Percentiles rank a stretch among this genome's conserved stretches.
These are phyloP conservation scores for Neocallimastix lanati DNA, from an alignment of 192 early-diverging fungal species.

Conservation along the genomic window DNA sequence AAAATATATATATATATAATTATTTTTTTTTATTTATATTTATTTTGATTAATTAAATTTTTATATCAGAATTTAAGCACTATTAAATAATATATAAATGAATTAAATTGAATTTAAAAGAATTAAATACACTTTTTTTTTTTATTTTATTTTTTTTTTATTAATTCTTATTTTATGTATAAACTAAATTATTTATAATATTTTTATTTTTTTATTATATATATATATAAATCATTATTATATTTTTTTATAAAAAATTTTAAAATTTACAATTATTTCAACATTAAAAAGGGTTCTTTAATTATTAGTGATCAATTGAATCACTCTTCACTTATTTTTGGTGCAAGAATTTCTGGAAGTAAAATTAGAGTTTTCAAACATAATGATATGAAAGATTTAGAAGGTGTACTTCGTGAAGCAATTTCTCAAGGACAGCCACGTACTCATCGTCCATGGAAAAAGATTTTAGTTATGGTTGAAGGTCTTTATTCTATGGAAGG, in stretches of 20 bases:
- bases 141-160: too few relatives aligned
- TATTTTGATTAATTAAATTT: background rate
- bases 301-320: slow-evolving; percentile 93
- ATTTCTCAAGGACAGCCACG: slow-evolving; percentile 92
- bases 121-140: too few relatives aligned
- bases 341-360: slow-evolving; percentile 78
- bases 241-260: too few relatives aligned
- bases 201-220: too few relatives aligned
- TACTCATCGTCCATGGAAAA: slow-evolving; percentile 97
- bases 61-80: too few relatives aligned
- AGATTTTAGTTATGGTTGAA: slow-evolving; percentile 91
- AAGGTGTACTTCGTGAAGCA: slow-evolving; percentile 57
- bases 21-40: background rate
- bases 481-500: slow-evolving; percentile 98
- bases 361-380: slow-evolving; percentile 85
- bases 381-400: slow-evolving; percentile 68
- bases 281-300: slow-evolving; percentile 52
- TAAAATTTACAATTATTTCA: too few relatives aligned
- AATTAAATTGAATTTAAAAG: too few relatives aligned
- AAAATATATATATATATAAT: background rate
- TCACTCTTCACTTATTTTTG: slow-evolving; percentile 85
- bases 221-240: too few relatives aligned
- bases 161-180: too few relatives aligned
- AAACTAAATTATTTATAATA: too few relatives aligned
- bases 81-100: too few relatives aligned